Evolutionary conservation across 2,329 filamentous ascomycete genomes (phyloP).

Genomic region (Microcera coccophila): DNA sequence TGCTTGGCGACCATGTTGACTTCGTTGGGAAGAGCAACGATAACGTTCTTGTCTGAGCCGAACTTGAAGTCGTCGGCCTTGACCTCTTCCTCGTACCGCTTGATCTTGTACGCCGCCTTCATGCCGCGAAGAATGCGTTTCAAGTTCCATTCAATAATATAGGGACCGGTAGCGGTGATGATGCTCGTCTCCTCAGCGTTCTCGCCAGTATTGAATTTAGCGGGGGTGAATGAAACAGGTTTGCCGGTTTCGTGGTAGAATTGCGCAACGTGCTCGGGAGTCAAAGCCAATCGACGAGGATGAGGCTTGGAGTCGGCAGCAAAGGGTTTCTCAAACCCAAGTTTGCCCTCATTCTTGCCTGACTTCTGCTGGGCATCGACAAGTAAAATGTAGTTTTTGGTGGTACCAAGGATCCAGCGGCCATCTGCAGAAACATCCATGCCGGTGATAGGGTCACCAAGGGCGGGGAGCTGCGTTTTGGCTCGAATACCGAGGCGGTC

Average conservation of each 20-base stretch:
- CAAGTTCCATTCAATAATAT: constrained; percentile 93
- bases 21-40: constrained; percentile 93
- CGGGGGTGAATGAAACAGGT: constrained; percentile 81
- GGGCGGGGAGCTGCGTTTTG: constrained; percentile 92
- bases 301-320: constrained; percentile 91
- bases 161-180: constrained; percentile 92
- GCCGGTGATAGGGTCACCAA: constrained; percentile 91
- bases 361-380: constrained; percentile 87
- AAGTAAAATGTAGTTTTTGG: constrained; percentile 87
- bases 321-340: constrained; percentile 95
- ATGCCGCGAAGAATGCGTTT: constrained; percentile 79
- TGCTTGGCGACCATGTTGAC: constrained; percentile 95
- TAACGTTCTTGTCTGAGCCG: constrained; percentile 95
- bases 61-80: constrained; percentile 99
- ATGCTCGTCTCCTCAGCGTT: constrained; percentile 84
- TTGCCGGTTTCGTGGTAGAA: constrained; percentile 95
- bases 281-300: constrained; percentile 82
- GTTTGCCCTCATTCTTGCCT: constrained; percentile 94
- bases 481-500: constrained; percentile 95
- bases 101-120: constrained; percentile 92
- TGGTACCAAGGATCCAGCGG: constrained; percentile 91
- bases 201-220: constrained; percentile 88
- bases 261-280: constrained; percentile 89
- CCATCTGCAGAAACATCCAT: constrained; percentile 94
- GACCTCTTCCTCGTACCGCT: constrained; percentile 90